Evolutionary conservation across 371 early-diverging fungal genomes (phyloP).

Genomic region (Mucor circinelloides): DNA sequence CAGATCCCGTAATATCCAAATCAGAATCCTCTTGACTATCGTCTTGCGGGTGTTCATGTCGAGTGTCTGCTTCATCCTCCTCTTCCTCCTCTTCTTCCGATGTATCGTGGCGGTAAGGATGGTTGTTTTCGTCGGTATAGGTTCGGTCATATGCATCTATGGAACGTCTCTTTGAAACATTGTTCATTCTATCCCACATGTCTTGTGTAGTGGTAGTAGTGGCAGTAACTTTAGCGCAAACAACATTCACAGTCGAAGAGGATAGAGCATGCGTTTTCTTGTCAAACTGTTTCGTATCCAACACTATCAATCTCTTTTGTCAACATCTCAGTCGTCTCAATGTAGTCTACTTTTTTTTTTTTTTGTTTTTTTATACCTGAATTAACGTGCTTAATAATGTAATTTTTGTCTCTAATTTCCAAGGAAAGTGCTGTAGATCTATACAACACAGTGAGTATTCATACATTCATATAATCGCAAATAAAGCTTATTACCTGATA

Average conservation of each 20-base stretch:
- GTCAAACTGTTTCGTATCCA: constrained; percentile 18
- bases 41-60: not conserved
- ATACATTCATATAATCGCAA: not conserved
- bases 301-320: not conserved
- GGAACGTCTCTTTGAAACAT: constrained; percentile 17
- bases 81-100: constrained; percentile 12
- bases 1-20: constrained; percentile 5
- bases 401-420: constrained; percentile 17
- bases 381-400: constrained; percentile 25
- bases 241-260: constrained; percentile 35
- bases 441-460: not conserved
- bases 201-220: constrained; percentile 21
- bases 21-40: constrained; percentile 3
- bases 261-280: constrained; percentile 20
- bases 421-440: constrained; percentile 22
- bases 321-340: no score
- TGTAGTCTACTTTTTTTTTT: no score
- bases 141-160: constrained; percentile 13
- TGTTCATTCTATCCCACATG: constrained; percentile 35
- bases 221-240: constrained; percentile 28
- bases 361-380: constrained; percentile 12
- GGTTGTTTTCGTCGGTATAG: not conserved
- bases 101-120: constrained; percentile 4
- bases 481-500: constrained; percentile 16
- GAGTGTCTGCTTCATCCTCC: constrained; percentile 1